These are phyloP conservation scores for Nakazawaea siamensis DNA, from an alignment of 805 yeast species.

Conservation along the genomic window DNA sequence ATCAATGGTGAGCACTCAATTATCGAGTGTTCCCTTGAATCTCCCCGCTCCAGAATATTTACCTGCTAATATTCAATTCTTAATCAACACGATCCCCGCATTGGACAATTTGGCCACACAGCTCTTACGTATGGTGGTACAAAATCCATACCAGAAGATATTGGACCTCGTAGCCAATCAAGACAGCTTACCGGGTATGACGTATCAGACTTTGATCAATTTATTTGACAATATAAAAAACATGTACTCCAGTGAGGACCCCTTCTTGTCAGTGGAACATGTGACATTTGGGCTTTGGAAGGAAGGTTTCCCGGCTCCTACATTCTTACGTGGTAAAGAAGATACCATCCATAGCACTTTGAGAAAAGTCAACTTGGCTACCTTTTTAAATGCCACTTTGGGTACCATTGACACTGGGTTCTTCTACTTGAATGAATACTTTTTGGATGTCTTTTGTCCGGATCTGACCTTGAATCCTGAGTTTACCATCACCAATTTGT, in stretches of 20 bases:
- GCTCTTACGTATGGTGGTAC: slow-evolving; percentile 60
- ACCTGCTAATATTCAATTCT: slow-evolving; percentile 55
- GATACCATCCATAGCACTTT: slow-evolving; percentile 56
- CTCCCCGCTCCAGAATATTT: slow-evolving; percentile 47
- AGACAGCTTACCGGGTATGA: slow-evolving; percentile 57
- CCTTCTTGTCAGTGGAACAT: slow-evolving; percentile 62
- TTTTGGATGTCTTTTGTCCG: slow-evolving; percentile 84
- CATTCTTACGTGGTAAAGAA: slow-evolving; percentile 50
- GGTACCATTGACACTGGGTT: slow-evolving; percentile 86
- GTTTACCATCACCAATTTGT: slow-evolving; percentile 21
- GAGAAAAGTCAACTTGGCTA: slow-evolving; percentile 80
- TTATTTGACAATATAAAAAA: slow-evolving; percentile 71
- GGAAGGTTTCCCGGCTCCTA: slow-evolving; percentile 50
- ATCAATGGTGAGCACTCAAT: slow-evolving; percentile 31
- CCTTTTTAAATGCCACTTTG: slow-evolving; percentile 79
- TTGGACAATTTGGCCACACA: slow-evolving; percentile 81
- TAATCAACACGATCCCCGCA: slow-evolving; percentile 63
- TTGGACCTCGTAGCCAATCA: slow-evolving; percentile 59
- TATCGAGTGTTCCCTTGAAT: slow-evolving; percentile 54
- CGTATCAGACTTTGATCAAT: slow-evolving; percentile 59
- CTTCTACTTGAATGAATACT: slow-evolving; percentile 74
- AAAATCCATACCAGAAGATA: slow-evolving; percentile 70
- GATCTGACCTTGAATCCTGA: slow-evolving; percentile 46
- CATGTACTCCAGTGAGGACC: slow-evolving; percentile 61
- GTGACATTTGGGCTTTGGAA: slow-evolving; percentile 68